Percentiles rank a stretch among this genome's conserved stretches.
Conservation (phyloP, 2,329 filamentous ascomycete species). For the Aspergillus pseudoglaucus region DNA sequence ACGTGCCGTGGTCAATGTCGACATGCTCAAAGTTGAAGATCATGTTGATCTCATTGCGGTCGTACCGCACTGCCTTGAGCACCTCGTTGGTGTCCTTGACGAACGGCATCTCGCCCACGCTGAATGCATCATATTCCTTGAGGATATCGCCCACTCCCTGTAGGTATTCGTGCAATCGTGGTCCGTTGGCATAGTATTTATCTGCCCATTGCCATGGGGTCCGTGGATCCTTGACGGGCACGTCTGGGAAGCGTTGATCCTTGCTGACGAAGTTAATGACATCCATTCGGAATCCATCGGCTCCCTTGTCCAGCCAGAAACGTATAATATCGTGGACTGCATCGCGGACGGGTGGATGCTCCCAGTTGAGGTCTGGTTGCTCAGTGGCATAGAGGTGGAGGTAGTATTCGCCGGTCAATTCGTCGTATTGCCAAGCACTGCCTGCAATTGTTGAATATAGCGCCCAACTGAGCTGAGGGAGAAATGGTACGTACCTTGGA, state of each 20-base stretch:
- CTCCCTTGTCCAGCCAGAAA: slow-evolving; percentile 72
- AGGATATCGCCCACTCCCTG: slow-evolving; percentile 49
- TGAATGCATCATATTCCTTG: slow-evolving; percentile 52
- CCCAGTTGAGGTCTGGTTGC: slow-evolving; percentile 84
- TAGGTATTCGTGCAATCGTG: slow-evolving; percentile 53
- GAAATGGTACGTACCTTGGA: slow-evolving; percentile 22
- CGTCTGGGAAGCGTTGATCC: slow-evolving; percentile 47
- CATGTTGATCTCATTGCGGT: slow-evolving; percentile 60
- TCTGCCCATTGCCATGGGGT: slow-evolving; percentile 31
- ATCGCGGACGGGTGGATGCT: slow-evolving; percentile 59
- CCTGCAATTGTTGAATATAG: slow-evolving; percentile 19
- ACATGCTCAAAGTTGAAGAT: slow-evolving; percentile 68
- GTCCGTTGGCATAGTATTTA: slow-evolving; percentile 50
- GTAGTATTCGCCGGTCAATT: slow-evolving; percentile 67
- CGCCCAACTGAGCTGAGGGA: not conserved
- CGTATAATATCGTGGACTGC: slow-evolving; percentile 68
- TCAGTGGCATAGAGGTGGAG: slow-evolving; percentile 67
- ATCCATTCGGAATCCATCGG: slow-evolving; percentile 68
- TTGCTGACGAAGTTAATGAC: slow-evolving; percentile 70
- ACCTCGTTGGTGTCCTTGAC: slow-evolving; percentile 45
- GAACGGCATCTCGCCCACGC: slow-evolving; percentile 56
- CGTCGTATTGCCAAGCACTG: slow-evolving; percentile 55
- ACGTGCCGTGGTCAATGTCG: slow-evolving; percentile 49
- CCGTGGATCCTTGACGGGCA: slow-evolving; percentile 24
- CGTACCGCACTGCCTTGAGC: slow-evolving; percentile 48